phyloP scores from a whole-genome alignment of 129 eudicot genomes.

The Chrysanthemum seticuspe region DNA sequence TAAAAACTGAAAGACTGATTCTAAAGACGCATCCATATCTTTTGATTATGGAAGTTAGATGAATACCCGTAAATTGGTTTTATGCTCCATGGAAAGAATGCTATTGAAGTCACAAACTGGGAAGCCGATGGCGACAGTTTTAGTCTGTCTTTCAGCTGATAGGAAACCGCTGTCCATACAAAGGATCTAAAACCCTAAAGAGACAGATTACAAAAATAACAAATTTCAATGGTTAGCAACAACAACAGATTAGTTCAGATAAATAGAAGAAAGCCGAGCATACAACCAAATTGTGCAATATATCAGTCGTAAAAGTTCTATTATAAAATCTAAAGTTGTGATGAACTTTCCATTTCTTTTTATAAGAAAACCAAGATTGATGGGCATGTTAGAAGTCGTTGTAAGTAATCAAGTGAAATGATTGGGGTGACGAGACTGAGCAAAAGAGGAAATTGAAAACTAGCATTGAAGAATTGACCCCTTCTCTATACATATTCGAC shows the following conservation, averaged over 20 bases:
- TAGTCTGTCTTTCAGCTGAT: constrained; percentile 86
- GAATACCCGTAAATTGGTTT: constrained; percentile 93
- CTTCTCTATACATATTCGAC: too few relatives aligned
- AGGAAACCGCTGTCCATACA: constrained; percentile 98
- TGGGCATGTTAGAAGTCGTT: neutral
- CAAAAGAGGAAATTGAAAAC: too few relatives aligned
- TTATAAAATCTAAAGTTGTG: neutral
- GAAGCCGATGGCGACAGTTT: constrained; percentile 91
- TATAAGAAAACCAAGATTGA: neutral
- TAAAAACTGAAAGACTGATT: neutral
- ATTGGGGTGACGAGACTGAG: too few relatives aligned
- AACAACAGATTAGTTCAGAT: neutral
- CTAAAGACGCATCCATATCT: neutral
- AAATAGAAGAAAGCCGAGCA: constrained; percentile 17
- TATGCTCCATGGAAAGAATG: constrained; percentile 97
- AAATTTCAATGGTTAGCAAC: constrained; percentile 25
- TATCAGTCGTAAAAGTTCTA: neutral
- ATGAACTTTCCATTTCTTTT: neutral
- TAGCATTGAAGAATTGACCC: too few relatives aligned
- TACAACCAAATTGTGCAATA: constrained; percentile 11
- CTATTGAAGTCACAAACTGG: constrained; percentile 88
- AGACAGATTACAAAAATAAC: neutral
- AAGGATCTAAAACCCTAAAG: constrained; percentile 92
- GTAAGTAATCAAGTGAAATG: neutral
- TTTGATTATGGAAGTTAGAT: constrained; percentile 10